Evolutionary conservation across 106 monocot species (phyloP), one percentile per base, ranked within the genome.

Genomic region (Iris macrosiphon): DNA sequence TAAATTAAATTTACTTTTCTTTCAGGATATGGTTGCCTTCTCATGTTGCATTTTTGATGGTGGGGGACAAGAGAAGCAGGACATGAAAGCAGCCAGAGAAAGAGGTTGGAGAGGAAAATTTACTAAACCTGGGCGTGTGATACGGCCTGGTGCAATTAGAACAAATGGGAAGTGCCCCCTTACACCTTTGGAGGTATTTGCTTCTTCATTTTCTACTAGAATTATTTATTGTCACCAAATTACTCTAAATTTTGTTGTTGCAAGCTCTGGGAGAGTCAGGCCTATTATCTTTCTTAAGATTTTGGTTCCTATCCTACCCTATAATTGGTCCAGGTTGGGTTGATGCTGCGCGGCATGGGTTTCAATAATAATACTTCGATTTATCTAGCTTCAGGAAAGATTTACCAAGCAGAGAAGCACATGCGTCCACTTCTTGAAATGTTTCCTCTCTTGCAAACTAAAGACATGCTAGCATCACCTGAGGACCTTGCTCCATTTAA

Each of bases 21-120:
- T n/a, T n/a, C n/a, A 99, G 98, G 98, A 99, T 83, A 99, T 99
- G 98, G 98, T 99, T 72, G 98, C 98, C 10, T 99, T 99, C 66
- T 99, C 98, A 12, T 99, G 98, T 65, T 99, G 98, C 64, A 57
- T 83, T 43, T 99, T 84, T 79, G 91, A 99, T 72, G 98, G 98
- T 38, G 91, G 98, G 9, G 87, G 91, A 45, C 55, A 81, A 61
- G 98, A 99, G 64, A 89, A 69, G 46, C 60, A 69, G 57, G 91
- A 79, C 7, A 83, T 99, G 98, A 58, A 67, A 56, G 81, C 77
- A 64, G 98, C 90, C 31, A 87, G 98, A 73, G 98, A 99, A 65
- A 83, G 64, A 78, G 98, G 98, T 37, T 99, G 98, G 98, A 83
- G 81, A 69, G 98, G 98, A 59, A 99, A 99, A 44, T 99, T 99